Evolutionary conservation across 805 yeast species (phyloP), one percentile per base, ranked within the genome.

Genomic region (Hanseniaspora thailandica): DNA sequence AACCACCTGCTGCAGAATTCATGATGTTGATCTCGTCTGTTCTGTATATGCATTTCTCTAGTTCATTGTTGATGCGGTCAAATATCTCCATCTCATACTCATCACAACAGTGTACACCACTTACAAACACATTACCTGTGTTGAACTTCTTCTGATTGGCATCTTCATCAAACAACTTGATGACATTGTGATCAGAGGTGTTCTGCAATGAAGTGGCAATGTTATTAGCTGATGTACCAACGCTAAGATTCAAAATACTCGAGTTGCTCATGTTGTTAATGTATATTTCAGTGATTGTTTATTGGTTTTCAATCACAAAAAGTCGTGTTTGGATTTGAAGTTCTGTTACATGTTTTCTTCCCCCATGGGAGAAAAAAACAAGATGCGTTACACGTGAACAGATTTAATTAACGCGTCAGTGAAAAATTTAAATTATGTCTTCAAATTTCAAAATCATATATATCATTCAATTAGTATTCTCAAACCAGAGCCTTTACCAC

Each of bases 1-100:
- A 93, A 38, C 99, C 99, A 35, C 99, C 99, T 0, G 97, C 97
- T 4, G 93, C 95, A 4, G 96, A 84, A 67, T 93, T 98, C 49
- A 89, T 66, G 58, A 93, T 69, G 71, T 88, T 95, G 66, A 93
- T 93, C 5, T 94, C 95, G 58, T 89, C 93, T 51, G 88, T 70
- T 54, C 83, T 83, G 57, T 94, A 97, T 59, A 95, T 26, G 23
- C 30, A 17, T 31, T 84, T 81, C 62, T 93, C 99, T 39, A 88
- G 74, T 61, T 93, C 97, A 53, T 93, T 75, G 62, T 88, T 96
- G 25, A 93, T 74, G 76, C 88, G 78, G 60, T 87, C 90, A 53
- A 85, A 59, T 38, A 94, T 71, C n/a, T 78, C 80, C 48, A 87
- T 96, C 52, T 76, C 76, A 57, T 83, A 76, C 44, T 71, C 69